Evolutionary conservation across 2,329 filamentous ascomycete species (phyloP).

Genomic region (Parasarocladium wereldwijsianum): DNA sequence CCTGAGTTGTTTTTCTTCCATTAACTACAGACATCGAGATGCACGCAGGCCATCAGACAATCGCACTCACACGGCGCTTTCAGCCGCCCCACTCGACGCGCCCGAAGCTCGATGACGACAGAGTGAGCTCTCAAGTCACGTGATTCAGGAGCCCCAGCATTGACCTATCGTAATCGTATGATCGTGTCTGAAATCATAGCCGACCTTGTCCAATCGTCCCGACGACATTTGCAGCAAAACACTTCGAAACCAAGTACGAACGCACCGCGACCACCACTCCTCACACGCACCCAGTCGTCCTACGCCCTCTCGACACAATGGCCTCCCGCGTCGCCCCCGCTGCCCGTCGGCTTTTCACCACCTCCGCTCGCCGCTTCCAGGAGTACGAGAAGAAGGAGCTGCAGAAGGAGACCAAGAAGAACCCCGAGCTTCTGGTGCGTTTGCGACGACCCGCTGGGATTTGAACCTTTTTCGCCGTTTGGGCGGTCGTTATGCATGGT

Average conservation of each 20-base stretch:
- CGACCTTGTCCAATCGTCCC: conserved; percentile 8
- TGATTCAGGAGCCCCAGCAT: conserved; percentile 4
- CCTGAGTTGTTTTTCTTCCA: too few relatives aligned
- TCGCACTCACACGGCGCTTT: too few relatives aligned
- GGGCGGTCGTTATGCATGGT: too few relatives aligned
- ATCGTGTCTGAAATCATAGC: conserved; percentile 17
- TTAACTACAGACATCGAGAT: too few relatives aligned
- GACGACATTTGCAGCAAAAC: not conserved
- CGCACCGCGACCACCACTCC: conserved; percentile 3
- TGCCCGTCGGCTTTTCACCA: conserved; percentile 40
- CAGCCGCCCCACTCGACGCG: too few relatives aligned
- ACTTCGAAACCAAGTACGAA: too few relatives aligned
- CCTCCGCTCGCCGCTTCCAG: conserved; percentile 35
- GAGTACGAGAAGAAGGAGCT: conserved; percentile 30
- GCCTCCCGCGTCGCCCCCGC: conserved; percentile 33
- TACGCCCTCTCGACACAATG: conserved; percentile 25
- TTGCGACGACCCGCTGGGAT: too few relatives aligned
- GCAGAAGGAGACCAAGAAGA: conserved; percentile 43
- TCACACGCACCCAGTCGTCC: not conserved
- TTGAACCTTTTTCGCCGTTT: too few relatives aligned
- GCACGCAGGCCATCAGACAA: too few relatives aligned
- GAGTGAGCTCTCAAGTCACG: conserved; percentile 1
- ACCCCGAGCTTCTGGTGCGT: conserved; percentile 31
- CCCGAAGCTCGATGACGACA: too few relatives aligned
- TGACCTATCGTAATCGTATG: conserved; percentile 7